A percentile compares a stretch with the other conserved stretches of the same genome.
Evolutionary conservation across 2,329 filamentous ascomycete genomes (phyloP).

Genomic region (Diaporthe sp.): DNA sequence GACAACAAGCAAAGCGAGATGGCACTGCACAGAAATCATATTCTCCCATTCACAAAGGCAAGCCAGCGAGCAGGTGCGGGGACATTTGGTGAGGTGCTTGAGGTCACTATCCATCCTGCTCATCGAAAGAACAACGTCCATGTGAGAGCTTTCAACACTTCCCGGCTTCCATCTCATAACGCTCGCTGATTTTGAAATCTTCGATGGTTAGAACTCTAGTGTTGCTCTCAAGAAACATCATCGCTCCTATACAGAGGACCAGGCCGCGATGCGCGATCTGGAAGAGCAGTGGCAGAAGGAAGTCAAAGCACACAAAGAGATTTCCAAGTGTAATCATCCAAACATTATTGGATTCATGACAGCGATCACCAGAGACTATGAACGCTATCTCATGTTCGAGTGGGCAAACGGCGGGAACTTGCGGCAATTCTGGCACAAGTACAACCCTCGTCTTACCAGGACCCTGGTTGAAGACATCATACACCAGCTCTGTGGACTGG

Average conservation of each 20-base stretch:
- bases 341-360: constrained; percentile 26
- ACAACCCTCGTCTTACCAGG: neutral
- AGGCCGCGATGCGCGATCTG: neutral
- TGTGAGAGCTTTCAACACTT: neutral
- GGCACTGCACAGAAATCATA: accelerated
- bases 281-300: neutral
- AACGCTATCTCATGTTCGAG: constrained; percentile 37
- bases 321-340: neutral
- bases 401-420: constrained; percentile 40
- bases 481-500: constrained; percentile 9
- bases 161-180: accelerated
- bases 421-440: neutral
- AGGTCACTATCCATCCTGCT: neutral
- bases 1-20: accelerated
- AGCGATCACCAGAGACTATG: neutral
- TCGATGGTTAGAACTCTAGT: too few species aligned
- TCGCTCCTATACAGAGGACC: neutral
- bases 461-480: neutral
- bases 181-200: neutral
- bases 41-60: neutral
- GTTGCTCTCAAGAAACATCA: constrained; percentile 2
- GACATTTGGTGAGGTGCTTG: constrained; percentile 2
- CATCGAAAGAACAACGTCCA: neutral
- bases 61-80: neutral
- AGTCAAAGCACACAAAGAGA: neutral